Percentiles rank a stretch among this genome's conserved stretches.
These are phyloP conservation scores for Candida argentea DNA, from an alignment of 805 yeast species.

Conservation along the genomic window DNA sequence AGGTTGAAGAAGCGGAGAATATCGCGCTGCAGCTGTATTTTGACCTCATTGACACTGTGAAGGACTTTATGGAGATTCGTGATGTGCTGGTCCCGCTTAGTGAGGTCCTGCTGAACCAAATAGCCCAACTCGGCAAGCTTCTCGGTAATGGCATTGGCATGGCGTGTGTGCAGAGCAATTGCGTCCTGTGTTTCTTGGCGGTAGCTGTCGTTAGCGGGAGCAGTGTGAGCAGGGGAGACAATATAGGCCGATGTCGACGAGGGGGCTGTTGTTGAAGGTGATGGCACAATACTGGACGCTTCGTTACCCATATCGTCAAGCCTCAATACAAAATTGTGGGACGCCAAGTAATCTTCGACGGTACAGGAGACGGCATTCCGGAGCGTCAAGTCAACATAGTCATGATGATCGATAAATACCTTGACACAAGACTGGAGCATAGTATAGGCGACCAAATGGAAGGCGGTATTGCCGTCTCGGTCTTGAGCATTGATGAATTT, in stretches of 20 bases:
- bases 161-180: constrained; percentile 20
- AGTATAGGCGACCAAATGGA: constrained; percentile 70
- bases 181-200: constrained; percentile 27
- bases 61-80: constrained; percentile 16
- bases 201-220: constrained; percentile 6
- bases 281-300: constrained; percentile 1
- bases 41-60: constrained; percentile 13
- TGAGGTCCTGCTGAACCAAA: constrained; percentile 27
- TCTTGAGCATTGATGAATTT: constrained; percentile 77
- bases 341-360: constrained; percentile 19
- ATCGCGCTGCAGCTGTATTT: constrained; percentile 18
- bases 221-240: no score
- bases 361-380: constrained; percentile 16
- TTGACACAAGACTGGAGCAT: constrained; percentile 14
- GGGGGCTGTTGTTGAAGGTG: constrained; percentile 1
- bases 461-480: constrained; percentile 87
- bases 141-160: constrained; percentile 26
- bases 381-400: constrained; percentile 14
- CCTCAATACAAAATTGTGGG: constrained; percentile 17
- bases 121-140: constrained; percentile 29
- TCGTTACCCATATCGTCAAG: constrained; percentile 7
- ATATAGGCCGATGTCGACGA: constrained; percentile 11
- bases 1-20: constrained; percentile 20
- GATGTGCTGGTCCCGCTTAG: constrained; percentile 24
- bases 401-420: constrained; percentile 15